A percentile compares a stretch with the other conserved stretches of the same genome.
Conservation (phyloP, 345 rosid genomes). For the Eutrema yunnanense region DNA sequence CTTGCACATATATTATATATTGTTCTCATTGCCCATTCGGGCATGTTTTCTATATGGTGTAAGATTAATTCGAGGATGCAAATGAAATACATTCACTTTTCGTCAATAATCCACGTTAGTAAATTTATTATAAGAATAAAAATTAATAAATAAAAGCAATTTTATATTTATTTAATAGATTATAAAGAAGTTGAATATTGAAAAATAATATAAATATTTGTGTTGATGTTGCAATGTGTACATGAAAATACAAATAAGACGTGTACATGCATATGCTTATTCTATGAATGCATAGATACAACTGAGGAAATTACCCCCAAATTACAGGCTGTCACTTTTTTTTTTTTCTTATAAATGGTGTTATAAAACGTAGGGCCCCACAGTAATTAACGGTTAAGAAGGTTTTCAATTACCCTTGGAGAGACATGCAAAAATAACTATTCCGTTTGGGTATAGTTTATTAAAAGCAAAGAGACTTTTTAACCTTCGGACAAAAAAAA, state of each 20-base stretch:
- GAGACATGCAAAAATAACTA: background rate
- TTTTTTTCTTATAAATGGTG: background rate
- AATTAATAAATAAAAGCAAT: background rate
- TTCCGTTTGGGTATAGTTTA: background rate
- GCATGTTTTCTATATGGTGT: background rate
- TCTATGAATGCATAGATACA: background rate
- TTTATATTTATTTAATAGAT: background rate
- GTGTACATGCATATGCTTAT: constrained; percentile 6
- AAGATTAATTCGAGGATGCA: background rate
- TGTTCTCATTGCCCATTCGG: background rate
- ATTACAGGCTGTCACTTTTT: background rate
- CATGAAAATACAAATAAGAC: background rate
- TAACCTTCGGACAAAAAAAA: background rate
- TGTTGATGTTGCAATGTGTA: background rate
- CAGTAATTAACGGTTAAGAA: background rate
- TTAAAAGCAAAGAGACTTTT: background rate
- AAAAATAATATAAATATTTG: background rate
- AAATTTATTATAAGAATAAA: background rate
- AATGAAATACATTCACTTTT: background rate
- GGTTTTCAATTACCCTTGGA: background rate
- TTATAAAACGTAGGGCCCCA: background rate
- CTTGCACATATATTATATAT: no score
- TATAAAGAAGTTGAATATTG: background rate
- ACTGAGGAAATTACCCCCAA: background rate
- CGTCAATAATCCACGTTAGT: background rate